Percentiles rank a stretch among this genome's conserved stretches.
phyloP scores from a whole-genome alignment of 176 grass and related monocot genomes.

The Metroxylon sagu region DNA sequence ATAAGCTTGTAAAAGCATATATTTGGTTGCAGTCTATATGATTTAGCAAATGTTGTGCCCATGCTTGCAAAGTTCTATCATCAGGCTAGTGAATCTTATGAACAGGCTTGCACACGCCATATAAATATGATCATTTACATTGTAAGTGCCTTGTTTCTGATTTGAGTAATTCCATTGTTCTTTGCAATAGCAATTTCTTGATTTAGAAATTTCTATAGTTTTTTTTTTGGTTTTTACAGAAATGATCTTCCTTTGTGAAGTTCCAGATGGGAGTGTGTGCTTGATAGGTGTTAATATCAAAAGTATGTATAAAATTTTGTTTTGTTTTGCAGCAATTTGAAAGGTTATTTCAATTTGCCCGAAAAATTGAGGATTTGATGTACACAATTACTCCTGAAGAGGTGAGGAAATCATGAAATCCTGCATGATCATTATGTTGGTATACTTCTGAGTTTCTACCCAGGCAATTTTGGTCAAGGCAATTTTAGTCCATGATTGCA shows the following conservation, averaged over 20 bases:
- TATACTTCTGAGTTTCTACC: neutral
- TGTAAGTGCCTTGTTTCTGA: slow-evolving; percentile 41
- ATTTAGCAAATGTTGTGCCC: slow-evolving; percentile 85
- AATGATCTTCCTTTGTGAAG: too few species aligned
- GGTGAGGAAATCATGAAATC: slow-evolving; percentile 34
- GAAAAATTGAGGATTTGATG: slow-evolving; percentile 81
- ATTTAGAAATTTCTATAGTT: too few species aligned
- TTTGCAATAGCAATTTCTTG: too few species aligned
- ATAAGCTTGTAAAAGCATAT: neutral
- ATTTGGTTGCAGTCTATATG: slow-evolving; percentile 77
- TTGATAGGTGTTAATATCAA: too few species aligned
- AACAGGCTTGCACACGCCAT: slow-evolving; percentile 95
- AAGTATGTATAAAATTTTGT: too few species aligned
- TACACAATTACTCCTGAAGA: slow-evolving; percentile 82
- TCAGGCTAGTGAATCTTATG: slow-evolving; percentile 80
- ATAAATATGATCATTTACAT: slow-evolving; percentile 81
- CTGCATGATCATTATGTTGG: neutral
- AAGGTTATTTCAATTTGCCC: slow-evolving; percentile 74
- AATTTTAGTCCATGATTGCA: too few species aligned
- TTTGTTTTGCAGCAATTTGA: slow-evolving; percentile 74
- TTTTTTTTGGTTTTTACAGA: too few species aligned
- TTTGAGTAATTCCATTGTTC: neutral
- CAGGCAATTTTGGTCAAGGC: too few species aligned
- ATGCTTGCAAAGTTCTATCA: slow-evolving; percentile 86
- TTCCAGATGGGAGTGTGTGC: too few species aligned